Evolutionary conservation across 768 basidiomycete species (phyloP).

Genomic region (Thelephora ganbajun): DNA sequence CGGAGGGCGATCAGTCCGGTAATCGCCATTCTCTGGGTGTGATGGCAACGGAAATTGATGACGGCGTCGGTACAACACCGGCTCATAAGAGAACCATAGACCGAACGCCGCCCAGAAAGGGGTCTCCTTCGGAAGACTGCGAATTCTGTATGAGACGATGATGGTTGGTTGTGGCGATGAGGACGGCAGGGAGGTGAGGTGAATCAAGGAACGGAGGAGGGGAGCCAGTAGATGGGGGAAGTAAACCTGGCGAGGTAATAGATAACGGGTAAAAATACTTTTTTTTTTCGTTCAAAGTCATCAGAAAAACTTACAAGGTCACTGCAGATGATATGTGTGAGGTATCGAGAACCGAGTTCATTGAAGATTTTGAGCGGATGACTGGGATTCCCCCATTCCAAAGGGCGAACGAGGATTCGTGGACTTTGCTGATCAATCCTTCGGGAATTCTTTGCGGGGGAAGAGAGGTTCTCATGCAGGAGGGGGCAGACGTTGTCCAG

Average conservation of each 20-base stretch:
- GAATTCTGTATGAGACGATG: conserved; percentile 64
- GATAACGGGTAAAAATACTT: background rate
- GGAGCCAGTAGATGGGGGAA: conserved; percentile 74
- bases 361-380: conserved; percentile 27
- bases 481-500: conserved; percentile 57
- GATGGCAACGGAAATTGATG: background rate
- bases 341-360: conserved; percentile 18
- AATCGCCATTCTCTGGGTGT: conserved; percentile 10
- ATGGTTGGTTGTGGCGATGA: conserved; percentile 16
- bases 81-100: conserved; percentile 56
- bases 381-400: conserved; percentile 54
- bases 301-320: conserved; percentile 45
- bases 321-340: conserved; percentile 70
- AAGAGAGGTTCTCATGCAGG: conserved; percentile 26
- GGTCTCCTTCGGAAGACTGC: conserved; percentile 58
- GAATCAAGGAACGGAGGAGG: conserved; percentile 59
- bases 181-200: conserved; percentile 47
- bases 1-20: conserved; percentile 7
- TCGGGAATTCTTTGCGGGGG: background rate
- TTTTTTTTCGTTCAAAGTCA: background rate
- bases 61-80: conserved; percentile 26
- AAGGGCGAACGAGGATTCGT: conserved; percentile 33
- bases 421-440: background rate
- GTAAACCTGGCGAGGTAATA: conserved; percentile 44
- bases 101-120: conserved; percentile 75